These are phyloP conservation scores for Eudorina sp. DNA, from an alignment of 139 green algal genomes.

Conservation along the genomic window DNA sequence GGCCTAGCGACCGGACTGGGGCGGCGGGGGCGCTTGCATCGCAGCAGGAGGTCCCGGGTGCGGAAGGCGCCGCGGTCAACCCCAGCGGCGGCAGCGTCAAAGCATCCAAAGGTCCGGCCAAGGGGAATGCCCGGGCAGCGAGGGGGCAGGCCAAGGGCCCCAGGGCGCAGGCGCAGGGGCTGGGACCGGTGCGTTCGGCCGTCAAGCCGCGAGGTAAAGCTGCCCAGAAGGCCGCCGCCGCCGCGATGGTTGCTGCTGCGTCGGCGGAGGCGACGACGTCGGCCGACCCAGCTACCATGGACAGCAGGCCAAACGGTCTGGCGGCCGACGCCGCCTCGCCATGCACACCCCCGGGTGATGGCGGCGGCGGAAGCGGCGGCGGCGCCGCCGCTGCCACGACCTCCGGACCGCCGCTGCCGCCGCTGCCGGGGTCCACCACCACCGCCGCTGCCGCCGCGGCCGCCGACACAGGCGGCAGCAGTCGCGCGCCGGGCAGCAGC, in stretches of 20 bases:
- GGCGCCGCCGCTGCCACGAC: too few species aligned
- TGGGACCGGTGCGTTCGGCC: not conserved
- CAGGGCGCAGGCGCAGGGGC: not conserved
- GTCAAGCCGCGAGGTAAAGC: slow-evolving; percentile 6
- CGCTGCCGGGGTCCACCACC: too few species aligned
- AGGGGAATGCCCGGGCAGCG: not conserved
- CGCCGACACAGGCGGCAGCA: not conserved
- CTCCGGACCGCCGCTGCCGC: not conserved
- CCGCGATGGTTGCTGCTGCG: too few species aligned
- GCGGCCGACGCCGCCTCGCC: too few species aligned
- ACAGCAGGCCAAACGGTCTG: too few species aligned
- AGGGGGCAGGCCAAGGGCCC: not conserved
- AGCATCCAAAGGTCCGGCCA: not conserved
- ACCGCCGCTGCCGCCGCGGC: not conserved
- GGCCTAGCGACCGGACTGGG: not conserved
- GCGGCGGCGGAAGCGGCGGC: too few species aligned
- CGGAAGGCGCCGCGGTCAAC: not conserved
- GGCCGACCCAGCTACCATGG: too few species aligned
- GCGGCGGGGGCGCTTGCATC: too few species aligned
- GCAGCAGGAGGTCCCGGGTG: too few species aligned
- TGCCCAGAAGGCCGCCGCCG: not conserved
- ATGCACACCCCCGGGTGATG: too few species aligned
- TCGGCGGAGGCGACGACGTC: not conserved
- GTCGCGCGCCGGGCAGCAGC: too few species aligned
- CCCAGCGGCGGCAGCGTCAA: not conserved